Evolutionary conservation across 495 filamentous ascomycete genomes (phyloP).

Genomic region (Neurospora sp.): DNA sequence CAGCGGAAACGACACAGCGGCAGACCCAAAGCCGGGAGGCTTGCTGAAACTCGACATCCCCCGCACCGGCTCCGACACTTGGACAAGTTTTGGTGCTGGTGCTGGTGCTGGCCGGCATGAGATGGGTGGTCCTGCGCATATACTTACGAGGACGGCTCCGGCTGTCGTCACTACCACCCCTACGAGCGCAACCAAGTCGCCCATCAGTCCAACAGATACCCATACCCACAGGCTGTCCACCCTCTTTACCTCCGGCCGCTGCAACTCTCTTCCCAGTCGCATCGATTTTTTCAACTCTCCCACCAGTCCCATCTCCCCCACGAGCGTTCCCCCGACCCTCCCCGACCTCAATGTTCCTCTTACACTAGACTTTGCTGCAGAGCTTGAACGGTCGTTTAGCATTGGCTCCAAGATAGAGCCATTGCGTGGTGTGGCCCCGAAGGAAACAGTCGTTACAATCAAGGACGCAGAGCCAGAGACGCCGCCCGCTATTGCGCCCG

Average conservation of each 20-base stretch:
- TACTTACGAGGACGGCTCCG: conserved; percentile 25
- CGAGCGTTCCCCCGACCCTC: conserved; percentile 6
- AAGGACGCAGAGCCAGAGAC: conserved; percentile 14
- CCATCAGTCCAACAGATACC: neutral
- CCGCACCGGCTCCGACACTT: neutral
- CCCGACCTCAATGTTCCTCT: conserved; percentile 1
- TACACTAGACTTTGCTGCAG: neutral
- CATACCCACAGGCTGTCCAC: conserved; percentile 19
- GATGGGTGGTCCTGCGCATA: conserved; percentile 31
- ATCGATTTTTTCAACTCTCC: neutral
- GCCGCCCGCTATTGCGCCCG: conserved; percentile 6
- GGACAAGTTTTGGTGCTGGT: neutral
- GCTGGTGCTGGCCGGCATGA: conserved; percentile 26
- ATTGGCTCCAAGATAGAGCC: conserved; percentile 9
- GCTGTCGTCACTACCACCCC: no score
- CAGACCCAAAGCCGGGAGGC: conserved; percentile 4
- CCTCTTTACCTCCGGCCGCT: conserved; percentile 25
- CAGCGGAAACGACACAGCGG: conserved; percentile 8
- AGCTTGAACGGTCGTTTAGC: neutral
- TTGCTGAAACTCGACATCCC: neutral
- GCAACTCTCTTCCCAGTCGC: conserved; percentile 1
- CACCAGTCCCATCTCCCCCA: conserved; percentile 9
- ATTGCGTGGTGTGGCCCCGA: neutral
- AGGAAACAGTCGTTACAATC: conserved; percentile 8
- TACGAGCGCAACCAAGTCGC: neutral